Conservation (phyloP, 139 green algal genomes). For the Chlorokybus atmophyticus region DNA sequence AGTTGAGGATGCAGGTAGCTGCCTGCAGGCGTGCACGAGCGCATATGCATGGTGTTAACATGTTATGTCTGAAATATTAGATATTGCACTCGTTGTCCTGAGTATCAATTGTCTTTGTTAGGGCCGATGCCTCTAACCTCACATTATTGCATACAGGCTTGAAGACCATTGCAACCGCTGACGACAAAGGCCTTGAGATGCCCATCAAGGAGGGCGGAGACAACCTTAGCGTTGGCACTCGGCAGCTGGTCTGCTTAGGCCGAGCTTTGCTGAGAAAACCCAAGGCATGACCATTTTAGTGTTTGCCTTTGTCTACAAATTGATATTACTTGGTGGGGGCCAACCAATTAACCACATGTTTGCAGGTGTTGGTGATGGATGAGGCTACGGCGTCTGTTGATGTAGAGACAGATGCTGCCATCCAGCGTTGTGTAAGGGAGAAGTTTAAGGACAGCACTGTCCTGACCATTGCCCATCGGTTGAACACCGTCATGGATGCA, state of each 20-base stretch:
- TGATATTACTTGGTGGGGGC: no score
- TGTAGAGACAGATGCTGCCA: constrained; percentile 64
- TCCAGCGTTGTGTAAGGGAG: constrained; percentile 52
- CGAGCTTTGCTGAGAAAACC: constrained; percentile 58
- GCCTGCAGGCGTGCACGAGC: no score
- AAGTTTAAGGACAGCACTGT: constrained; percentile 48
- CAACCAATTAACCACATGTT: no score
- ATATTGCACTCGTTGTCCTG: no score
- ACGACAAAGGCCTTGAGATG: constrained; percentile 18
- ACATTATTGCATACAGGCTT: constrained; percentile 31
- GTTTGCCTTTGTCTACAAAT: no score
- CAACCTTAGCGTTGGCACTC: constrained; percentile 75
- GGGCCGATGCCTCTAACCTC: no score
- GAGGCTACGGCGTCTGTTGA: constrained; percentile 86
- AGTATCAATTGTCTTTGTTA: no score
- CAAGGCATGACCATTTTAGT: not conserved
- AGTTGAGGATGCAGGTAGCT: no score
- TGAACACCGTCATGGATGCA: constrained; percentile 67
- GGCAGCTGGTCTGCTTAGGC: constrained; percentile 83
- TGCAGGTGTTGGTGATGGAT: constrained; percentile 60
- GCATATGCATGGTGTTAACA: no score
- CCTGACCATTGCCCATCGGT: constrained; percentile 53
- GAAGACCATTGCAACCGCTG: constrained; percentile 4
- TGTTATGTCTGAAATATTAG: no score
- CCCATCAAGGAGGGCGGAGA: constrained; percentile 63